phyloP scores from a whole-genome alignment of 148 eudicot genomes.

The Salicornia ramosissima region DNA sequence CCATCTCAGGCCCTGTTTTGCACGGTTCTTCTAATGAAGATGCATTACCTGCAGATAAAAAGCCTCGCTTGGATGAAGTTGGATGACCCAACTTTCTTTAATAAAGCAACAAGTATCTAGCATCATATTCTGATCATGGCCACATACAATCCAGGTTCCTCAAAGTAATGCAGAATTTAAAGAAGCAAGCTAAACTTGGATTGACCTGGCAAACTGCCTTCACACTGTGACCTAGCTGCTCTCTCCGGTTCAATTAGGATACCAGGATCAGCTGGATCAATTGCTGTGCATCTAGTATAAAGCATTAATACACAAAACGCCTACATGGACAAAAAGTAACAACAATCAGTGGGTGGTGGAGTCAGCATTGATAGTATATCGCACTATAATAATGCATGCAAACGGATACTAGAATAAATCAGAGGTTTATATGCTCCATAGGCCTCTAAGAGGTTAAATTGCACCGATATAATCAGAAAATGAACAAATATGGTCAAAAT shows the following conservation, averaged over 20 bases:
- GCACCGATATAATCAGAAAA: background rate
- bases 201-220: conserved; percentile 60
- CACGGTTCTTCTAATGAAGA: conserved; percentile 51
- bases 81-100: background rate
- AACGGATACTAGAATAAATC: background rate
- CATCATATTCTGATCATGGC: conserved; percentile 2
- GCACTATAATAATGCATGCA: background rate
- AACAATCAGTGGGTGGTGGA: background rate
- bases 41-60: conserved; percentile 41
- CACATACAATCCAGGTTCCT: background rate
- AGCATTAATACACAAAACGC: conserved; percentile 68
- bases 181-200: conserved; percentile 2
- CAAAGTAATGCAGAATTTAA: background rate
- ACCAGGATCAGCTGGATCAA: conserved; percentile 98
- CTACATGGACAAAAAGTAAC: conserved; percentile 34
- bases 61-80: background rate
- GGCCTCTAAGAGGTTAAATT: background rate
- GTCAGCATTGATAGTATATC: background rate
- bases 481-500: background rate
- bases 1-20: conserved; percentile 36
- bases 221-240: conserved; percentile 47
- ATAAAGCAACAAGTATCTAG: background rate
- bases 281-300: conserved; percentile 85
- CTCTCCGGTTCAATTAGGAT: conserved; percentile 61
- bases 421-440: background rate